Conservation (phyloP, 441 rosid species). For the Adansonia gregorii region DNA sequence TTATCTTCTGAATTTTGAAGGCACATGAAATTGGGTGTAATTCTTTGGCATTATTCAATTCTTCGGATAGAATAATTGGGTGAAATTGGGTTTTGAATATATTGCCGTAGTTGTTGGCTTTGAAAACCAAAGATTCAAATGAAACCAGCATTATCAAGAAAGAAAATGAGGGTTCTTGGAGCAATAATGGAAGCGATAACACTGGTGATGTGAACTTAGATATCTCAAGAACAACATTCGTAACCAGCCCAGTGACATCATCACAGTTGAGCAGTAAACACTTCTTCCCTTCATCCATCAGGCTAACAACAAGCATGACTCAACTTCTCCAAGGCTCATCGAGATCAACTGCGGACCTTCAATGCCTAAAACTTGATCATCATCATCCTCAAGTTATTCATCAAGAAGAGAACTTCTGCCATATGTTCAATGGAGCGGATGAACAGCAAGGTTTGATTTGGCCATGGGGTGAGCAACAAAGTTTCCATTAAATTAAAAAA, state of each 20-base stretch:
- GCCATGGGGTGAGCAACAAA: slow-evolving; percentile 81
- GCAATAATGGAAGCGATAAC: slow-evolving; percentile 81
- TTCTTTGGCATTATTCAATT: neutral
- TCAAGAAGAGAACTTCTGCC: slow-evolving; percentile 75
- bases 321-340: slow-evolving; percentile 58
- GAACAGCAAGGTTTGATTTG: slow-evolving; percentile 69
- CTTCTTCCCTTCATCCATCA: slow-evolving; percentile 56
- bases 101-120: slow-evolving; percentile 54
- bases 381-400: slow-evolving; percentile 45
- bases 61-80: neutral
- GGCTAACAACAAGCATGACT: slow-evolving; percentile 50
- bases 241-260: slow-evolving; percentile 49
- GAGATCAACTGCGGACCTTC: slow-evolving; percentile 45
- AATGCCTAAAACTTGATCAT: slow-evolving; percentile 46
- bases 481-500: slow-evolving; percentile 52
- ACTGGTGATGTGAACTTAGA: slow-evolving; percentile 68
- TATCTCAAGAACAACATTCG: slow-evolving; percentile 49
- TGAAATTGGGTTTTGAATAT: neutral
- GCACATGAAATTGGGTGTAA: slow-evolving; percentile 18
- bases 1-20: slow-evolving; percentile 16
- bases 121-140: slow-evolving; percentile 56
- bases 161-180: slow-evolving; percentile 75
- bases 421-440: slow-evolving; percentile 77
- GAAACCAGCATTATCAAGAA: slow-evolving; percentile 50
- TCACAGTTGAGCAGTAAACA: slow-evolving; percentile 47